These are phyloP conservation scores for Castanopsis chinensis DNA, from an alignment of 306 rosid species.

Conservation along the genomic window DNA sequence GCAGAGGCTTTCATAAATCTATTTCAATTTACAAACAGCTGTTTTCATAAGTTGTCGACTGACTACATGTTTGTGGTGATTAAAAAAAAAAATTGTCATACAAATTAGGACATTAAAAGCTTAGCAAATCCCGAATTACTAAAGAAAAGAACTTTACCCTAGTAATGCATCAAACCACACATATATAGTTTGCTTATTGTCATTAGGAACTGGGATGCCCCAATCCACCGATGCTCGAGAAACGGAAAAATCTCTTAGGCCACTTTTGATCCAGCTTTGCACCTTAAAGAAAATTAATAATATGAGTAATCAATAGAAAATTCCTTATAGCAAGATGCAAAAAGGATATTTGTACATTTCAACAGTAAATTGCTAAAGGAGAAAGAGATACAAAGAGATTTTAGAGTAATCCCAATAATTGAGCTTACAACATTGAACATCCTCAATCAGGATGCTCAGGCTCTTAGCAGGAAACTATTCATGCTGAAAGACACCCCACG, in stretches of 20 bases:
- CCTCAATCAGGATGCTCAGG: neutral
- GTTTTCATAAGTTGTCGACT: conserved; percentile 8
- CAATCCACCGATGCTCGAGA: conserved; percentile 96
- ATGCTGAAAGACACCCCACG: neutral
- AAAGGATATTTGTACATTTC: conserved; percentile 4
- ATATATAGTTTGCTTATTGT: conserved; percentile 79
- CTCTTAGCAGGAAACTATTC: neutral
- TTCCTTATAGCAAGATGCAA: neutral
- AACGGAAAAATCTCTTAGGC: conserved; percentile 88
- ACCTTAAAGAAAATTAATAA: conserved; percentile 54
- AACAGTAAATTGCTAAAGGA: neutral
- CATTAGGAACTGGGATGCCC: conserved; percentile 96
- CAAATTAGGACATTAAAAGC: conserved; percentile 9
- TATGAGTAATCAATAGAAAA: conserved; percentile 6
- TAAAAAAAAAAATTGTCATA: neutral
- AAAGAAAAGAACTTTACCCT: conserved; percentile 54
- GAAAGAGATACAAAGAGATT: neutral
- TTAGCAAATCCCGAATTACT: neutral
- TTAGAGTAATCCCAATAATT: neutral
- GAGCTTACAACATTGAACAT: neutral
- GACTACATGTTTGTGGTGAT: conserved; percentile 20
- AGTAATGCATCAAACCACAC: conserved; percentile 99
- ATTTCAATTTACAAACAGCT: conserved; percentile 9
- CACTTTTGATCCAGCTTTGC: conserved; percentile 90
- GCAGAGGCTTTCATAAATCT: conserved; percentile 2